phyloP scores from a whole-genome alignment of 1,139 yeast species.

The Taphrina wiesneri region DNA sequence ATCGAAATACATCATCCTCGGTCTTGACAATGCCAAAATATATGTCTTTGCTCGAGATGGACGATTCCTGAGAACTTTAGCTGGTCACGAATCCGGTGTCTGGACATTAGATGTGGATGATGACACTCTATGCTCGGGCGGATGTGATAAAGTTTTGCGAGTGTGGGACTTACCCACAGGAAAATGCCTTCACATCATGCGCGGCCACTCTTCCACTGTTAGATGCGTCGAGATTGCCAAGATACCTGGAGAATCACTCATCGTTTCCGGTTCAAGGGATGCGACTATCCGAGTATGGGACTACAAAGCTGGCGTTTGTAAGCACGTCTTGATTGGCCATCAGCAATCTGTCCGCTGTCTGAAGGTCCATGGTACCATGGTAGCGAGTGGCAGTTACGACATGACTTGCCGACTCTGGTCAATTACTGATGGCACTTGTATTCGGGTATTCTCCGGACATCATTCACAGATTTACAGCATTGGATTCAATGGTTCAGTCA shows the following conservation, averaged over 20 bases:
- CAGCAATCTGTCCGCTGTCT: constrained; percentile 84
- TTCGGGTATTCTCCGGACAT: constrained; percentile 77
- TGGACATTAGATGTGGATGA: constrained; percentile 94
- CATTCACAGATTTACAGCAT: constrained; percentile 84
- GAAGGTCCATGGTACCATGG: constrained; percentile 78
- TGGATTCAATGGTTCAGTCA: constrained; percentile 71
- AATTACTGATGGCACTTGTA: constrained; percentile 69
- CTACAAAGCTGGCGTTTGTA: constrained; percentile 65
- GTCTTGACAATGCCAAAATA: constrained; percentile 51
- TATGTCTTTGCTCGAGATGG: constrained; percentile 62
- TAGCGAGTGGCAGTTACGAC: constrained; percentile 90
- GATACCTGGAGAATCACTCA: constrained; percentile 44
- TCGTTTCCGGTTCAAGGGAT: constrained; percentile 89
- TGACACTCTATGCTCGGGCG: constrained; percentile 78
- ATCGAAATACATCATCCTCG: constrained; percentile 48
- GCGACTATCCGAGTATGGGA: constrained; percentile 85
- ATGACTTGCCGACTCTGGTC: constrained; percentile 93
- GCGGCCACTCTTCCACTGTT: constrained; percentile 96
- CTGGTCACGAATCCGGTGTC: constrained; percentile 96
- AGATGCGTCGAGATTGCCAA: constrained; percentile 89
- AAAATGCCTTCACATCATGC: constrained; percentile 77
- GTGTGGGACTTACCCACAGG: constrained; percentile 83
- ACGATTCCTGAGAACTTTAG: constrained; percentile 51
- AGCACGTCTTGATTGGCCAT: constrained; percentile 80
- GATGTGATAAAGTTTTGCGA: constrained; percentile 87